Evolutionary conservation across 2,329 filamentous ascomycete genomes (phyloP).

Genomic region (Bipolaris zeicola): DNA sequence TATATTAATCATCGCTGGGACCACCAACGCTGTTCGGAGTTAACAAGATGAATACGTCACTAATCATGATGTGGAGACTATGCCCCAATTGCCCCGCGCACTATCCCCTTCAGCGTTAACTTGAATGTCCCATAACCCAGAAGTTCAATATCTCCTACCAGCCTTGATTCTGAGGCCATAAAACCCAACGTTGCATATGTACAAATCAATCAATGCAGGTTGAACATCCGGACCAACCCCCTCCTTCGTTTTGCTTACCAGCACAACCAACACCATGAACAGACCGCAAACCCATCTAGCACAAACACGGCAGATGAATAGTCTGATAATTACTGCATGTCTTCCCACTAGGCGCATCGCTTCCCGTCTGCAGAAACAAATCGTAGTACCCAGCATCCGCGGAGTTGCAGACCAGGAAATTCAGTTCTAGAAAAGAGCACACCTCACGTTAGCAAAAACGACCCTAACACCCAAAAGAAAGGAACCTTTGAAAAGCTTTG

Average conservation of each 20-base stretch:
- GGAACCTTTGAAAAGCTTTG: not conserved
- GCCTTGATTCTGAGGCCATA: no score
- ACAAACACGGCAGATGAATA: constrained; percentile 60
- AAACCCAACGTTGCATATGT: no score
- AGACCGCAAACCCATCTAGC: constrained; percentile 22
- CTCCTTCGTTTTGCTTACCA: no score
- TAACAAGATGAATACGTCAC: constrained; percentile 15
- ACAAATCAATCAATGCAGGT: no score
- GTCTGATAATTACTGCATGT: constrained; percentile 62
- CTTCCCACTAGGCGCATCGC: constrained; percentile 55
- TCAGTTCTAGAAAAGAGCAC: constrained; percentile 49
- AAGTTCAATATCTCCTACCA: not conserved
- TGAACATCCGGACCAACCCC: no score
- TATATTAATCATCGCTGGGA: constrained; percentile 8
- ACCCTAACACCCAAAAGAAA: not conserved
- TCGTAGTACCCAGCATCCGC: constrained; percentile 54
- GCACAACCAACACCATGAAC: not conserved
- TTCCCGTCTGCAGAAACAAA: constrained; percentile 60
- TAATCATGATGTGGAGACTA: constrained; percentile 8
- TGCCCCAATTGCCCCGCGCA: not conserved
- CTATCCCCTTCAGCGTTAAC: constrained; percentile 6
- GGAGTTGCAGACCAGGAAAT: constrained; percentile 58
- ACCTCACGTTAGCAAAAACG: not conserved
- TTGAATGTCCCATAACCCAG: constrained; percentile 2
- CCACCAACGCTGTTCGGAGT: constrained; percentile 2